Evolutionary conservation across 192 early-diverging fungal species (phyloP), one percentile per base, ranked within the genome.

Genomic region (Backusella macrospora): DNA sequence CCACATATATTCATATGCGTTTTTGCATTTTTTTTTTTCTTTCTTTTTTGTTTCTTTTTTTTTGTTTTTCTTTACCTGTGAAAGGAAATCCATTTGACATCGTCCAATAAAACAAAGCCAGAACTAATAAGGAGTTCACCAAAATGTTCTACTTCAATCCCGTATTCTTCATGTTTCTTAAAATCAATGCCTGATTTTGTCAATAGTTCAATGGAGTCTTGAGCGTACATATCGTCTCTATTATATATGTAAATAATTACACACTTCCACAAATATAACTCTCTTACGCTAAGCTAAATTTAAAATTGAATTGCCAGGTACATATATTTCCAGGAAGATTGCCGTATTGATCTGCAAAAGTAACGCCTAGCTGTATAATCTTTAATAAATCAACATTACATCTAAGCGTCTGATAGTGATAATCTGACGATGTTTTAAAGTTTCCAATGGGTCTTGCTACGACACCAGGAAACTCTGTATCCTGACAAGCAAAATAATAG

Each of bases 291-390:
- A 99, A 78, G 76, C 90, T 95, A 78, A 99, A 99, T 78, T 93
- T 96, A 86, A 99, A 99, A 88, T 99, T 98, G 84, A 99, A 99
- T 84, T 99, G 98, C 96, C 97, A 99, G 37, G 96, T 96, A 79
- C 92, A 94, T 14, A 89, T 90, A 70, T 92, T 94, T 49, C 89
- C 88, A 49, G 98, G 95, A 26, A 90, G 76, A 45, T 94, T 91
- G 65, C 98, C 98, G 34, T 92, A 71, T 74, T 90, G 91, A 80
- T 98, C 94, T 63, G 94, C 90, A 75, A 96, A 94, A 6, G 96
- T 96, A 21, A 98, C 87, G n/a, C 98, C 98, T 29, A 99, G 88
- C 79, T 99, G 98, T 76, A 99, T 99, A 63, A 99, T 96, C 82
- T 92, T 96, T 26, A 99, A 88, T 66, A 99, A 82, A 81, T 99